Evolutionary conservation across 495 filamentous ascomycete genomes (phyloP).

Genomic region (Cairneyella variabilis): DNA sequence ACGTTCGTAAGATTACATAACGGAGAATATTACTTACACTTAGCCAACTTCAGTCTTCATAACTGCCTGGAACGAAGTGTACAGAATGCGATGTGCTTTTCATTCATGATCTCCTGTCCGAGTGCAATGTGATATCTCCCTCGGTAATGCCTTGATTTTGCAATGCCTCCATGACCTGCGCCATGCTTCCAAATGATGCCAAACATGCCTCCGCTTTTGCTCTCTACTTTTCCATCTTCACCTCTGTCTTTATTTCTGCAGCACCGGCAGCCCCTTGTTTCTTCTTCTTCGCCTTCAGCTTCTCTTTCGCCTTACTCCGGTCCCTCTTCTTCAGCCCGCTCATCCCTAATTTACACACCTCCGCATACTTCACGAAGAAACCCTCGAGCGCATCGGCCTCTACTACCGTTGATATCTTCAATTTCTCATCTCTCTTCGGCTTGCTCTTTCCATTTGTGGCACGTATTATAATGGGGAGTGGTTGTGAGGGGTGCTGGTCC

Average conservation of each 20-base stretch:
- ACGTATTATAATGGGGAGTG: slow-evolving; percentile 73
- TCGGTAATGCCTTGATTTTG: too few relatives aligned
- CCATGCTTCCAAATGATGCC: too few relatives aligned
- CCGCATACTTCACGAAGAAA: slow-evolving; percentile 87
- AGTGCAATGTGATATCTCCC: too few relatives aligned
- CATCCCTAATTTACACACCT: slow-evolving; percentile 88
- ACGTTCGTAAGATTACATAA: neutral
- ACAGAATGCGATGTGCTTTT: too few relatives aligned
- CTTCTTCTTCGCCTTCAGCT: slow-evolving; percentile 70
- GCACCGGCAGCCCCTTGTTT: slow-evolving; percentile 36
- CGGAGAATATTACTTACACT: neutral
- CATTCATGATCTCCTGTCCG: too few relatives aligned
- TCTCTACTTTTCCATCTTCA: slow-evolving; percentile 13
- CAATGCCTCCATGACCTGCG: too few relatives aligned
- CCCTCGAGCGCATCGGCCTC: slow-evolving; percentile 66
- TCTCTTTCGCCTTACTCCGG: slow-evolving; percentile 75
- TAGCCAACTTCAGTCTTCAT: too few relatives aligned
- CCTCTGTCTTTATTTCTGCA: slow-evolving; percentile 14
- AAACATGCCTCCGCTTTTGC: too few relatives aligned
- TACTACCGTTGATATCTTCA: slow-evolving; percentile 84
- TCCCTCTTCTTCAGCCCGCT: slow-evolving; percentile 86
- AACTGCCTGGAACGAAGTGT: too few relatives aligned
- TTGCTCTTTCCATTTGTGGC: slow-evolving; percentile 74
- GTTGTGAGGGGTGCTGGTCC: slow-evolving; percentile 47
- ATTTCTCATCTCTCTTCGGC: slow-evolving; percentile 48